Evolutionary conservation across 1,139 yeast species (phyloP), one percentile per base, ranked within the genome.

Genomic region (Keqinozyma sinolaborantium): DNA sequence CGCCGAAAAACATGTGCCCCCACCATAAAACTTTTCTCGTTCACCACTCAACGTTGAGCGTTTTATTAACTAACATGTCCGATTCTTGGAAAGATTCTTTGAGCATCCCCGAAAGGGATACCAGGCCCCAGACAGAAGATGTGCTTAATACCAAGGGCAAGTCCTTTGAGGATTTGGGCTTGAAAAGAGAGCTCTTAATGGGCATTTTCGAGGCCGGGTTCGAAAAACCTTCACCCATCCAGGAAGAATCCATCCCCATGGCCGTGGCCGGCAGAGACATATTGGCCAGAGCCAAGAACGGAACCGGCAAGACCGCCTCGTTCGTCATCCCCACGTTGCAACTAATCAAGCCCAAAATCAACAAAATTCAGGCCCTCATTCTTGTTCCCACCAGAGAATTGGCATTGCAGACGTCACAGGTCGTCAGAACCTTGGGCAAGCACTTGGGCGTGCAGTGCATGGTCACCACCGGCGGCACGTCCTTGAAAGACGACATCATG

Each of bases 401-500:
- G 51, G 97, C 97, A n/a, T 73, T 88, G 50, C 97, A 88, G 60
- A 94, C 97, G 8, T 86, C 97, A 14, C 97, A 92, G 60, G 98
- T 92, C 26, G 95, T 94, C 39, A 83, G 94, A 63, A 90, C 97
- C n/a, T 73, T 92, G 44, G 97, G 97, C 40, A 90, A 88, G 58
- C 97, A 92, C 61, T 70, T 92, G 60, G 92, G 90, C 23, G 70
- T 87, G 45, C 85, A 90, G 56, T 88, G 95, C 58, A 92, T 94
- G 97, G 97, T 92, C 38, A 85, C 97, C 58, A 92, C 98, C 12
- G 99, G 99, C 62, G 99, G 99, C 56, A 94, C 98, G 30, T 79
- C 85, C 36, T 72, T 92, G 48, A 81, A 85, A 61, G 98, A 92
- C 63, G 99, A 92, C 64, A 90, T 92, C 51, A 64, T 92, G 52